Evolutionary conservation across 2,329 filamentous ascomycete species (phyloP).

Genomic region (Claviceps paspali): DNA sequence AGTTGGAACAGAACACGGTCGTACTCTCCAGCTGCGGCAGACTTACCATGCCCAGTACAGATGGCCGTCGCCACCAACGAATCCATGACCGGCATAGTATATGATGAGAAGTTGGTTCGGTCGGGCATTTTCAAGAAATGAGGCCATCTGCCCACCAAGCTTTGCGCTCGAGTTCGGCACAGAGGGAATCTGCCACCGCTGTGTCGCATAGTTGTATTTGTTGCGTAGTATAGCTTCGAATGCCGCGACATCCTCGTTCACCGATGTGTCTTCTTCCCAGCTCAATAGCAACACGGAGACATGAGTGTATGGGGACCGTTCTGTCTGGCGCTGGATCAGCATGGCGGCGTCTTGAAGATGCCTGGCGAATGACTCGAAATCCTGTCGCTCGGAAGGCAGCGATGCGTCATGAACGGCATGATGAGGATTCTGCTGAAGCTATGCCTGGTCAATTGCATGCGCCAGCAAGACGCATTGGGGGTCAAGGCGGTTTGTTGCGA

Average conservation of each 20-base stretch:
- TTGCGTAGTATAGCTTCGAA: slow-evolving; percentile 44
- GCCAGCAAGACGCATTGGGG: neutral
- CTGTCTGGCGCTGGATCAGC: slow-evolving; percentile 48
- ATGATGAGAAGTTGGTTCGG: slow-evolving; percentile 47
- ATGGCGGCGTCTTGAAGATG: slow-evolving; percentile 55
- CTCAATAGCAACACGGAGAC: slow-evolving; percentile 45
- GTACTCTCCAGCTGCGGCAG: neutral
- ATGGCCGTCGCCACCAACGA: slow-evolving; percentile 41
- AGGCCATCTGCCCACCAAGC: slow-evolving; percentile 43
- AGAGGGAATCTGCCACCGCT: slow-evolving; percentile 46
- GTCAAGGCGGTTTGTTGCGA: neutral
- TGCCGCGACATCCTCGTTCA: slow-evolving; percentile 36
- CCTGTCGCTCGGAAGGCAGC: slow-evolving; percentile 33
- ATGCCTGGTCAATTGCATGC: slow-evolving; percentile 1
- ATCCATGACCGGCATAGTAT: slow-evolving; percentile 49
- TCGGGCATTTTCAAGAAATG: slow-evolving; percentile 41
- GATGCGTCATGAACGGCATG: slow-evolving; percentile 26
- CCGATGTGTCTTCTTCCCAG: slow-evolving; percentile 44
- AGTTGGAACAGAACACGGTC: neutral
- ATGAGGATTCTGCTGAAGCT: slow-evolving; percentile 14
- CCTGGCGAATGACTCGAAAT: slow-evolving; percentile 51
- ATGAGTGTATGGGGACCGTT: slow-evolving; percentile 39
- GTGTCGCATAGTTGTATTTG: slow-evolving; percentile 44
- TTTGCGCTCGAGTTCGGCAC: slow-evolving; percentile 44
- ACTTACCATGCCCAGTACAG: slow-evolving; percentile 54